Percentiles rank a stretch among this genome's conserved stretches.
phyloP scores from a whole-genome alignment of 352 stramenopile genomes.

The Blastocystis sp. region DNA sequence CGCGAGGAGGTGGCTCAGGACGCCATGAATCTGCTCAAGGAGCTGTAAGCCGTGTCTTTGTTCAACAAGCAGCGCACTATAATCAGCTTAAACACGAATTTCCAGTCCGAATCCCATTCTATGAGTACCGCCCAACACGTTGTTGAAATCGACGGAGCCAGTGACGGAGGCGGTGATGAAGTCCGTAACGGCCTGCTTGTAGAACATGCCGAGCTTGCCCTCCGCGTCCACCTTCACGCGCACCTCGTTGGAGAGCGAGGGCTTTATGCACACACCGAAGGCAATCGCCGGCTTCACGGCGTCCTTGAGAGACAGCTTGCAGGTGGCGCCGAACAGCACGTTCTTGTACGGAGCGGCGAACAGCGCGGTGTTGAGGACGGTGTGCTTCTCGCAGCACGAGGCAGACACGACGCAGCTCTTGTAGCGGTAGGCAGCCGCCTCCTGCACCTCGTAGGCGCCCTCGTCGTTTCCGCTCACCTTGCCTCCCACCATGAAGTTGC shows the following conservation, averaged over 20 bases:
- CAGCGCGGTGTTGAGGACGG: neutral
- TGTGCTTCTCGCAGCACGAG: neutral
- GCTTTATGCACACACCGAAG: slow-evolving; percentile 44
- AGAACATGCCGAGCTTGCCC: slow-evolving; percentile 37
- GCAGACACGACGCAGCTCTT: slow-evolving; percentile 22
- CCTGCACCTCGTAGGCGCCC: neutral
- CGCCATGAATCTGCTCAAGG: slow-evolving; percentile 42
- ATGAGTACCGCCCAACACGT: slow-evolving; percentile 34
- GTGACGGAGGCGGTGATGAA: slow-evolving; percentile 17
- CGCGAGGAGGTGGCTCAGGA: slow-evolving; percentile 53
- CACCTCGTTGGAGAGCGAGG: neutral
- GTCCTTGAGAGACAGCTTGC: slow-evolving; percentile 16
- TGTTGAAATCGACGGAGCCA: slow-evolving; percentile 27
- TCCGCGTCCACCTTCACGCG: slow-evolving; percentile 43
- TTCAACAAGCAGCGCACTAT: slow-evolving; percentile 38
- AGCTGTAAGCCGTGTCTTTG: neutral
- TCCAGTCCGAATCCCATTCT: slow-evolving; percentile 52
- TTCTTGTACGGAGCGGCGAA: slow-evolving; percentile 48
- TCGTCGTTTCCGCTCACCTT: slow-evolving; percentile 35
- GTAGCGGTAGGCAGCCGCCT: slow-evolving; percentile 22
- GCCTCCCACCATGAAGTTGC: slow-evolving; percentile 16
- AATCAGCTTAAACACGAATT: slow-evolving; percentile 39
- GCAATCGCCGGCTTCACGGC: slow-evolving; percentile 25
- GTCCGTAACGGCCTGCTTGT: slow-evolving; percentile 48
- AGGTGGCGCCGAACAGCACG: slow-evolving; percentile 33